A percentile compares a stretch with the other conserved stretches of the same genome.
These are phyloP conservation scores for Dentipellis fragilis DNA, from an alignment of 768 basidiomycete genomes.

Conservation along the genomic window DNA sequence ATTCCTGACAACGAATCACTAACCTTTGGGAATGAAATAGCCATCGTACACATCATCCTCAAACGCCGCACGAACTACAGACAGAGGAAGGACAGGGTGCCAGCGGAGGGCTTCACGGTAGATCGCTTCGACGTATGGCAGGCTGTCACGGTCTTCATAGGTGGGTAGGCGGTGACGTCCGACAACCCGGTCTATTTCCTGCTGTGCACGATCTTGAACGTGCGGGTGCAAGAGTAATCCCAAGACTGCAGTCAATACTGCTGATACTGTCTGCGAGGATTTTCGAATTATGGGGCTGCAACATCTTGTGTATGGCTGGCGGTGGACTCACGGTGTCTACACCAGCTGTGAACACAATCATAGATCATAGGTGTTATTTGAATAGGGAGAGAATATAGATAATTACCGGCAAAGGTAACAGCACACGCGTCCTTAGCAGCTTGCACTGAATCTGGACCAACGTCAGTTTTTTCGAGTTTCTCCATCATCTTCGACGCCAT, in stretches of 20 bases:
- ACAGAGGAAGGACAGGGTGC: no score
- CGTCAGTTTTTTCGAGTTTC: neutral
- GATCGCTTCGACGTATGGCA: conserved; percentile 7
- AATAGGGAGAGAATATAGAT: neutral
- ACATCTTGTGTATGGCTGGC: neutral
- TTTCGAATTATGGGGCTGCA: neutral
- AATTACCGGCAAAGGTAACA: neutral
- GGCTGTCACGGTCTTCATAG: conserved; percentile 1
- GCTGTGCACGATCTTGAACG: conserved; percentile 6
- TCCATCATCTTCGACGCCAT: neutral
- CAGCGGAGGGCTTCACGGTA: no score
- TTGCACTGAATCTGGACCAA: neutral
- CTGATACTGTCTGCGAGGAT: neutral
- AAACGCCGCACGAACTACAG: no score
- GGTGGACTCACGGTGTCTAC: neutral
- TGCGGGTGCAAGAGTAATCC: conserved; percentile 1
- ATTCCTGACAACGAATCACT: no score
- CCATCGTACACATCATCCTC: no score
- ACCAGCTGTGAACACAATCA: neutral
- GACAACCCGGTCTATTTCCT: conserved; percentile 5
- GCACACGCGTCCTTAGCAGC: neutral
- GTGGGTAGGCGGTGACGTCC: conserved; percentile 2
- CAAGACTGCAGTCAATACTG: neutral
- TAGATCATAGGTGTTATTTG: neutral
- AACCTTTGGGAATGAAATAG: no score